Evolutionary conservation across 768 basidiomycete genomes (phyloP), one percentile per base, ranked within the genome.

Genomic region (Podaxis sp.): DNA sequence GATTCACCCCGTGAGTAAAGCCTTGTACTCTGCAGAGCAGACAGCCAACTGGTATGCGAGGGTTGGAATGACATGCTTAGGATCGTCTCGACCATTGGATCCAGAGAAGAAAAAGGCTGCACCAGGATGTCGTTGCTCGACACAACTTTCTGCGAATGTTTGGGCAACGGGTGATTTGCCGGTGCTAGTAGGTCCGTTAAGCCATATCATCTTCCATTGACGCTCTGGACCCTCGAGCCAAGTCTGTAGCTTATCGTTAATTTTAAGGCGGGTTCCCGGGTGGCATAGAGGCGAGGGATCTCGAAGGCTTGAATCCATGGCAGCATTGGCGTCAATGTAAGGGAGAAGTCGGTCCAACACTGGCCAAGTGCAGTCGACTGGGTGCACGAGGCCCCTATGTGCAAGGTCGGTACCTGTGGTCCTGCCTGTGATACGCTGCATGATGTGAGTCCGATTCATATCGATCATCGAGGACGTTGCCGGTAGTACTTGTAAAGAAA

Each of bases 101-200:
- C 50, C 27, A 10, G 51, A 54, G 27, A 51, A 61, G 38, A 61
- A 61, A 27, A 61, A 61, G 51, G 51, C 53, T 5, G 51, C 59
- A 25, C 59, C 52, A 10, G 55, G 59, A 13, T 42, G 52, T 1
- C 59, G 5, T 23, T 27, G 13, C 37, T 54, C 25, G 5, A 14
- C 13, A 16, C 52, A 53, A n/a, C 54, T 40, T 14, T 38, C 32
- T 37, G 51, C 52, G 14, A 61, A 47, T 4, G 59, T 55, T 44
- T 54, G 27, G 3, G 59, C 37, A 7, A 61, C 37, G 4, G 59
- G 42, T 16, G 59, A 54, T 28, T 61, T 61, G 13, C 59, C 59
- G 23, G 52, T 54, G 16, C 59, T 52, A 10, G 59, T 52, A 37
- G 53, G 52, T 5, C 59, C 59, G 51, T 10, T 28, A 23, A 61